Evolutionary conservation across 768 basidiomycete genomes (phyloP).

Genomic region (Suillus lakei): DNA sequence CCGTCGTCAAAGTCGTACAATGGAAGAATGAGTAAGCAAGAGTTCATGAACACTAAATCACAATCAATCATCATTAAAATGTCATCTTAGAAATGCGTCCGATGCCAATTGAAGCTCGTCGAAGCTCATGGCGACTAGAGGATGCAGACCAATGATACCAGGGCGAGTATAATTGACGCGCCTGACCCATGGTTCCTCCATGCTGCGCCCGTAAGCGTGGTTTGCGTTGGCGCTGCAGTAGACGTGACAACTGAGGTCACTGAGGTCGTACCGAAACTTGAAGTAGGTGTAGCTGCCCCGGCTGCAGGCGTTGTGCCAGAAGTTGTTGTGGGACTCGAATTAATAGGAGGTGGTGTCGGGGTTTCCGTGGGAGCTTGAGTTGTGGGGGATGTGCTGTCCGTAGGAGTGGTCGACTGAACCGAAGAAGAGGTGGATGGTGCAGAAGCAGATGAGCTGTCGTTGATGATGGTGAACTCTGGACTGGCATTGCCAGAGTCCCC

Average conservation of each 20-base stretch:
- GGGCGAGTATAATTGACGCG: conserved; percentile 20
- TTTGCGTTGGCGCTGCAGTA: conserved; percentile 17
- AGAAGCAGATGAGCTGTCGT: conserved; percentile 53
- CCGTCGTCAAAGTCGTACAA: conserved; percentile 16
- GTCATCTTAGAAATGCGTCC: conserved; percentile 8
- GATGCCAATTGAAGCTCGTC: conserved; percentile 13
- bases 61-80: conserved; percentile 1
- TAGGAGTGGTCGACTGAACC: background rate
- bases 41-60: conserved; percentile 23
- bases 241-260: conserved; percentile 16
- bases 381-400: conserved; percentile 9
- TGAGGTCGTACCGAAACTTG: conserved; percentile 6
- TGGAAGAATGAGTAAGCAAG: conserved; percentile 9
- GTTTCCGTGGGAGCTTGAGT: background rate
- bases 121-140: conserved; percentile 22
- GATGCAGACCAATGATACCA: conserved; percentile 20
- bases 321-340: conserved; percentile 2
- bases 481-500: conserved; percentile 48
- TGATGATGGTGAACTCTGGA: conserved; percentile 47
- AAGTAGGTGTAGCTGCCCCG: background rate
- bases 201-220: conserved; percentile 22
- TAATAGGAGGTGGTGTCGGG: background rate
- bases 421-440: conserved; percentile 15
- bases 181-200: conserved; percentile 27
- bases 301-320: background rate